These are phyloP conservation scores for Bipolaris victoriae DNA, from an alignment of 2,329 filamentous ascomycete genomes.

Conservation along the genomic window DNA sequence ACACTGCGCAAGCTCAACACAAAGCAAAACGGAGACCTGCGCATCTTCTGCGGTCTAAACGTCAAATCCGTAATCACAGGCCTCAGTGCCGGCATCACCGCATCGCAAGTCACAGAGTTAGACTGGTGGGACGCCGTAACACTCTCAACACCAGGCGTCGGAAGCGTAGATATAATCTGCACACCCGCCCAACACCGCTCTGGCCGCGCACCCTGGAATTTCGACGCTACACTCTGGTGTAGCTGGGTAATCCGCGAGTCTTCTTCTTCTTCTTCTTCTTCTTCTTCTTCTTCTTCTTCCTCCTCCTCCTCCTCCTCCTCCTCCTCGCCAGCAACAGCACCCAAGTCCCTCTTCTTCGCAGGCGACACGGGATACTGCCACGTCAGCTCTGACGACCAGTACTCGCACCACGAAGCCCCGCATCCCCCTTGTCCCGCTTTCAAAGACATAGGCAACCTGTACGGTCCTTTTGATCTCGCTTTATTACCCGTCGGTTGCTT, in stretches of 20 bases:
- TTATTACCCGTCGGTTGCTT: slow-evolving; percentile 58
- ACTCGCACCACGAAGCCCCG: slow-evolving; percentile 41
- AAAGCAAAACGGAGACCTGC: slow-evolving; percentile 46
- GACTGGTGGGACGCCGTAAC: slow-evolving; percentile 59
- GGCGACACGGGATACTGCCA: slow-evolving; percentile 59
- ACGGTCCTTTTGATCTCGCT: slow-evolving; percentile 58
- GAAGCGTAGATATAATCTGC: slow-evolving; percentile 53
- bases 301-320: too few relatives aligned
- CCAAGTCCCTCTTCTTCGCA: slow-evolving; percentile 54
- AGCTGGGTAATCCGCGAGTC: slow-evolving; percentile 53
- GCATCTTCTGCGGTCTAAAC: slow-evolving; percentile 53
- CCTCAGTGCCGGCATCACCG: slow-evolving; percentile 46
- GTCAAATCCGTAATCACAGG: slow-evolving; percentile 48
- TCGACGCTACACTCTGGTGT: slow-evolving; percentile 56
- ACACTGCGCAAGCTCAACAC: slow-evolving; percentile 53
- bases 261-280: not conserved
- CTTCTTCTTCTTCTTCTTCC: too few relatives aligned
- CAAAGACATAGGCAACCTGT: slow-evolving; percentile 53
- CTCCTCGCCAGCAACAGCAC: not conserved
- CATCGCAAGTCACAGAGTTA: slow-evolving; percentile 53
- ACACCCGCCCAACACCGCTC: slow-evolving; percentile 58
- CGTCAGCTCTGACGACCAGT: slow-evolving; percentile 38
- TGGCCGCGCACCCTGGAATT: slow-evolving; percentile 50
- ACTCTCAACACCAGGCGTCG: slow-evolving; percentile 41
- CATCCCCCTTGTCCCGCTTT: slow-evolving; percentile 57